A percentile compares a stretch with the other conserved stretches of the same genome.
Evolutionary conservation across 2,329 filamentous ascomycete species (phyloP).

Genomic region (Hypoxylon sp.): DNA sequence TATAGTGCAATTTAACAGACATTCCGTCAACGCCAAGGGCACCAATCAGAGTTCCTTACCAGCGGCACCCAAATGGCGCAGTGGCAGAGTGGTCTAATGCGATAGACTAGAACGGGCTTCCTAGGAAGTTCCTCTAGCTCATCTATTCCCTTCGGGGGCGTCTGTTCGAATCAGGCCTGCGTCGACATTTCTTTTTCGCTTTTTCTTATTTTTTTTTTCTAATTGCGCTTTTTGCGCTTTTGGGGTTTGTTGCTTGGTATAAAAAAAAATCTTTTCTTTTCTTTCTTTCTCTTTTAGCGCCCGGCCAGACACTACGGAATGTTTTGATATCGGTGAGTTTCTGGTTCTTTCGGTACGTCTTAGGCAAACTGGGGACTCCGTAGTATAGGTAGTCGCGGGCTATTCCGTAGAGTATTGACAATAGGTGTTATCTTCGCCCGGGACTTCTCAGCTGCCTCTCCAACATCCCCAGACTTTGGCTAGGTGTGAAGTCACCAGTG

Average conservation of each 20-base stretch:
- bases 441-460: too few species aligned
- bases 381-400: too few species aligned
- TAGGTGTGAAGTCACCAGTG: too few species aligned
- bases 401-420: too few species aligned
- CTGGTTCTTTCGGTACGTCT: too few species aligned
- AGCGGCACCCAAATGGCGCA: slow-evolving; percentile 3
- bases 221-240: not conserved
- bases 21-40: not conserved
- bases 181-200: not conserved
- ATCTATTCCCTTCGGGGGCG: slow-evolving; percentile 19
- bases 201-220: not conserved
- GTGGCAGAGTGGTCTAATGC: slow-evolving; percentile 22
- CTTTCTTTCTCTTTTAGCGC: not conserved
- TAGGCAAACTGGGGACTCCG: too few species aligned
- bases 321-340: too few species aligned
- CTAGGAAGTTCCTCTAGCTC: too few species aligned
- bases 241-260: not conserved
- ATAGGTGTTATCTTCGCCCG: too few species aligned
- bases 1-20: not conserved
- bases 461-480: too few species aligned
- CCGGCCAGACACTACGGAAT: too few species aligned
- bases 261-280: not conserved
- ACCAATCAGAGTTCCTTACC: not conserved
- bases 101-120: slow-evolving; percentile 10
- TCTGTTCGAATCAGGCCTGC: slow-evolving; percentile 24